Conservation (phyloP, 2,329 filamentous ascomycete genomes). For the Diaporthe helianthi region DNA sequence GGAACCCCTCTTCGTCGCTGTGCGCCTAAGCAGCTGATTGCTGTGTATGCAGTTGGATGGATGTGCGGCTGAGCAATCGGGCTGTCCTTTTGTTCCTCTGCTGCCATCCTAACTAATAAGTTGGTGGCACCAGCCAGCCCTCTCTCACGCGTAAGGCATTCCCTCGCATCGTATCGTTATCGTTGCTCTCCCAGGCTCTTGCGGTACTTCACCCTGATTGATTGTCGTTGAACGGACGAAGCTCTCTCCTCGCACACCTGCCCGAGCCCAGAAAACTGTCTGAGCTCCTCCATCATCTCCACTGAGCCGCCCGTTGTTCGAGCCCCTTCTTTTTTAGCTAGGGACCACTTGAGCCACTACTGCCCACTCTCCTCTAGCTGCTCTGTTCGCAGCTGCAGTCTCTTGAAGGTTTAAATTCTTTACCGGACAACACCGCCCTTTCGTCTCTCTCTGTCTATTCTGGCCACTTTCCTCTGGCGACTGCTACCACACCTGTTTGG, state of each 20-base stretch:
- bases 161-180: not conserved
- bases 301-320: conserved; percentile 4
- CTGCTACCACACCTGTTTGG: not conserved
- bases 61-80: conserved; percentile 19
- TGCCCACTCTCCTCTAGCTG: not conserved
- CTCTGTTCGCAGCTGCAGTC: conserved; percentile 7
- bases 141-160: conserved; percentile 12
- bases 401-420: conserved; percentile 11
- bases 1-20: conserved; percentile 3
- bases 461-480: not conserved
- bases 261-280: not conserved
- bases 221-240: conserved; percentile 1
- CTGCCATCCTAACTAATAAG: conserved; percentile 6
- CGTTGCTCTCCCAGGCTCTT: not conserved
- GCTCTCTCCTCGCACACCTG: not conserved
- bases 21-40: not conserved
- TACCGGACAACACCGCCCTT: conserved; percentile 10
- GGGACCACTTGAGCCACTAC: conserved; percentile 28
- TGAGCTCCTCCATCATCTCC: conserved; percentile 13
- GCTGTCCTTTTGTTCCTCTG: conserved; percentile 1
- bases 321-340: conserved; percentile 28
- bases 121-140: conserved; percentile 19
- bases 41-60: not conserved
- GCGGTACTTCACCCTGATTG: not conserved
- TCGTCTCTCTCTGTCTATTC: not conserved